Conservation (phyloP, 2,329 filamentous ascomycete species). For the Fusarium secorum region DNA sequence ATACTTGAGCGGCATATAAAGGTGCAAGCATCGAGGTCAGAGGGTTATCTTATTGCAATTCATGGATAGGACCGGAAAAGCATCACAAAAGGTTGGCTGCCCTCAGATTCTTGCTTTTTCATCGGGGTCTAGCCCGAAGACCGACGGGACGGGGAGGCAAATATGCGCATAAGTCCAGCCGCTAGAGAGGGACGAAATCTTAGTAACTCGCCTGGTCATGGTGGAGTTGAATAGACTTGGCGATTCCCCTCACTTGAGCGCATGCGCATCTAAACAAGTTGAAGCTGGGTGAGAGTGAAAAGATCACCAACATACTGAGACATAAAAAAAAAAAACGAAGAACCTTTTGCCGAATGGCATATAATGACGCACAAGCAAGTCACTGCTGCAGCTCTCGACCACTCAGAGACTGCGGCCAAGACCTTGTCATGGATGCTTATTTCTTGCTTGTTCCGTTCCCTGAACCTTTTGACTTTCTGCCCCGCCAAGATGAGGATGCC, state of each 20-base stretch:
- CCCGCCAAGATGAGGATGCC: conserved; percentile 31
- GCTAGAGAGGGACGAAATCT: conserved; percentile 24
- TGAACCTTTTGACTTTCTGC: conserved; percentile 27
- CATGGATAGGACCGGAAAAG: conserved; percentile 21
- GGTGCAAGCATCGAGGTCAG: conserved; percentile 33
- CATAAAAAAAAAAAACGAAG: neutral
- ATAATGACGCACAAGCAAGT: conserved; percentile 34
- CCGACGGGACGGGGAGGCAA: conserved; percentile 9
- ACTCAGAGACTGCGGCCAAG: conserved; percentile 25
- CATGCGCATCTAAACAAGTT: conserved; percentile 26
- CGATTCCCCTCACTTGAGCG: conserved; percentile 28
- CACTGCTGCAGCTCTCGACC: conserved; percentile 30
- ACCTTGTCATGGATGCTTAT: conserved; percentile 32
- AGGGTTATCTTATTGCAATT: conserved; percentile 18
- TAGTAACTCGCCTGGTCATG: conserved; percentile 27
- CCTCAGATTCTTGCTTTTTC: conserved; percentile 24
- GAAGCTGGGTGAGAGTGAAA: conserved; percentile 9
- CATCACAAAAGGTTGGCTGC: conserved; percentile 19
- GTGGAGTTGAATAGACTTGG: conserved; percentile 33
- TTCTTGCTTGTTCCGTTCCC: conserved; percentile 11
- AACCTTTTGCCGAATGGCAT: conserved; percentile 13
- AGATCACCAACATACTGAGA: conserved; percentile 13
- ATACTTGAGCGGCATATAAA: conserved; percentile 33
- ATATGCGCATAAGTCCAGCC: conserved; percentile 19
- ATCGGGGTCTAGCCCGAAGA: conserved; percentile 19